These are phyloP conservation scores for Fusarium burgessii DNA, from an alignment of 2,329 filamentous ascomycete genomes.

Conservation along the genomic window DNA sequence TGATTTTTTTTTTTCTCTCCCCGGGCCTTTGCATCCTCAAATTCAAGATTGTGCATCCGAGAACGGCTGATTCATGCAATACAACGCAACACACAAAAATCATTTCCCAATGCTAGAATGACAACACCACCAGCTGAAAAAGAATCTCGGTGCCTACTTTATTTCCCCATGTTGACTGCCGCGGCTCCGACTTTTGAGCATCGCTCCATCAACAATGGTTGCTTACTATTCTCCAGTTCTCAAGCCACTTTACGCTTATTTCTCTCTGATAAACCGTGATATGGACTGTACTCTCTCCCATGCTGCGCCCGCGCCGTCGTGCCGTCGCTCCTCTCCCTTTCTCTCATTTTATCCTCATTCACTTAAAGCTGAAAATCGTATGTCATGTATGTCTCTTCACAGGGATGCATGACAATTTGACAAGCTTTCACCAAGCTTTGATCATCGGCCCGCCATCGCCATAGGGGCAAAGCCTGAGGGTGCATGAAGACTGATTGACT, in stretches of 20 bases:
- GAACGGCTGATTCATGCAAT: slow-evolving; percentile 1
- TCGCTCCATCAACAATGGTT: slow-evolving; percentile 1
- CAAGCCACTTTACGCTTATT: slow-evolving; percentile 13
- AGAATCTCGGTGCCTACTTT: slow-evolving; percentile 31
- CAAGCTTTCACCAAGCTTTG: slow-evolving; percentile 33
- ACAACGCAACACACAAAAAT: slow-evolving; percentile 1
- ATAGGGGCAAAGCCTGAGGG: neutral
- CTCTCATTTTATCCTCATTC: slow-evolving; percentile 10
- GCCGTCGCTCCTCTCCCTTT: slow-evolving; percentile 21
- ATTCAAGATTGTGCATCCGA: slow-evolving; percentile 5
- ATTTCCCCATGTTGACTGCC: slow-evolving; percentile 22
- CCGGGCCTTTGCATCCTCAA: slow-evolving; percentile 17
- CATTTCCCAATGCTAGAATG: neutral
- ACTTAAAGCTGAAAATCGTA: slow-evolving; percentile 10
- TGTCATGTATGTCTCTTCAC: slow-evolving; percentile 34
- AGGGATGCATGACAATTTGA: slow-evolving; percentile 9
- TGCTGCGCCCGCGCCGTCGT: slow-evolving; percentile 17
- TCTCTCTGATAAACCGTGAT: neutral
- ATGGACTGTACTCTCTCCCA: neutral
- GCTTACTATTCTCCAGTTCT: neutral
- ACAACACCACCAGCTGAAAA: slow-evolving; percentile 5
- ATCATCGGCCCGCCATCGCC: slow-evolving; percentile 19
- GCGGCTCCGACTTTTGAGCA: slow-evolving; percentile 18
- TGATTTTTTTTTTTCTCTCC: neutral
- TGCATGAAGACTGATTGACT: neutral